A percentile compares a stretch with the other conserved stretches of the same genome.
Evolutionary conservation across 1,139 yeast species (phyloP).

Genomic region (Debaryomyces fabryi): DNA sequence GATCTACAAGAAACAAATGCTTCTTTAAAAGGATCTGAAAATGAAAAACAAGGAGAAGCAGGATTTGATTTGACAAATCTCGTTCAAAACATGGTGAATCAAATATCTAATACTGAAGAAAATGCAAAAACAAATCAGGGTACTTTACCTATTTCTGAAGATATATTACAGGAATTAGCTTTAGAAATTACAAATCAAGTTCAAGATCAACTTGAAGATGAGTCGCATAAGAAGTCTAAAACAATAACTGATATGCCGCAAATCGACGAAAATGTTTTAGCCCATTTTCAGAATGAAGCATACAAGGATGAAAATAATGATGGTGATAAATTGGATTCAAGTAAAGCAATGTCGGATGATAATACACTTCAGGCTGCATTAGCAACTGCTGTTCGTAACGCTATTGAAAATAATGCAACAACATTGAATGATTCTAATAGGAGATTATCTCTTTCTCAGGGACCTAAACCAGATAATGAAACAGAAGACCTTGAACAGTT

Average conservation of each 20-base stretch:
- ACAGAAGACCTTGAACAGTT: slow-evolving; percentile 52
- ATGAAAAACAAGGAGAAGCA: slow-evolving; percentile 9
- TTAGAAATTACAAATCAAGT: slow-evolving; percentile 38
- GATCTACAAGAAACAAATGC: slow-evolving; percentile 8
- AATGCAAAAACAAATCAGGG: slow-evolving; percentile 12
- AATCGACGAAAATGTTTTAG: slow-evolving; percentile 41
- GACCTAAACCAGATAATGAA: slow-evolving; percentile 17
- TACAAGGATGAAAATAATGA: slow-evolving; percentile 24
- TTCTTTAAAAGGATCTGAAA: not conserved
- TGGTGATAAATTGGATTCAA: not conserved
- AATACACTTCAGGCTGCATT: slow-evolving; percentile 27
- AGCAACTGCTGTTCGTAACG: slow-evolving; percentile 30
- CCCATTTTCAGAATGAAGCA: slow-evolving; percentile 43
- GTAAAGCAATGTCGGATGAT: slow-evolving; percentile 8
- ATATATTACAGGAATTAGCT: slow-evolving; percentile 36
- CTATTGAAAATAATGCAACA: slow-evolving; percentile 16
- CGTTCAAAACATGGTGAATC: slow-evolving; percentile 26
- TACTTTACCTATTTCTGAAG: slow-evolving; percentile 22
- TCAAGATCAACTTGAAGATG: slow-evolving; percentile 29
- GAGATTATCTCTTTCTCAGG: not conserved
- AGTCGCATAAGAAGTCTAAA: slow-evolving; percentile 13
- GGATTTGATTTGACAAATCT: slow-evolving; percentile 21
- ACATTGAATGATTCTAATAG: slow-evolving; percentile 2
- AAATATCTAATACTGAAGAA: slow-evolving; percentile 18
- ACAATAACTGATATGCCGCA: slow-evolving; percentile 31